Evolutionary conservation across 2,329 filamentous ascomycete genomes (phyloP).

Genomic region (Dactylellina haptotyla): DNA sequence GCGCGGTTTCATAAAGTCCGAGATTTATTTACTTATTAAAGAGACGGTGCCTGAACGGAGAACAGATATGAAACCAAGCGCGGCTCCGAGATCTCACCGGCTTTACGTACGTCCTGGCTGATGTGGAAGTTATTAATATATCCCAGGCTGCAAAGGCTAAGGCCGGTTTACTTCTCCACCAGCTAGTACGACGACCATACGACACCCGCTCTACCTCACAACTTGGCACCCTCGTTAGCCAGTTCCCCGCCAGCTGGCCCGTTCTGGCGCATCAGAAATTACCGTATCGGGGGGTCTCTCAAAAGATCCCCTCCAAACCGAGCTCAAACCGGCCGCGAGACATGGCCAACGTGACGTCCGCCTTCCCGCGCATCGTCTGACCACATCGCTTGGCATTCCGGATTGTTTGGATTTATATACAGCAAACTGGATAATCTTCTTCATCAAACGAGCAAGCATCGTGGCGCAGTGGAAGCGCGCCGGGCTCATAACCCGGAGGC

Average conservation of each 20-base stretch:
- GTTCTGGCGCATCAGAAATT: slow-evolving; percentile 28
- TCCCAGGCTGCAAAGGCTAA: slow-evolving; percentile 27
- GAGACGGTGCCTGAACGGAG: too few relatives aligned
- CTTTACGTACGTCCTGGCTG: slow-evolving; percentile 40
- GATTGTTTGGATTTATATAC: neutral
- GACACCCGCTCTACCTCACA: slow-evolving; percentile 44
- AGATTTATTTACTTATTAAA: too few relatives aligned
- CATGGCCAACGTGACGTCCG: slow-evolving; percentile 10
- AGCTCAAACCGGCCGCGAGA: slow-evolving; percentile 23
- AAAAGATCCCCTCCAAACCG: slow-evolving; percentile 1
- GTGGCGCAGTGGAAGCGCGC: slow-evolving; percentile 54
- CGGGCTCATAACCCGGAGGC: slow-evolving; percentile 54
- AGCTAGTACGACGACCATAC: slow-evolving; percentile 30
- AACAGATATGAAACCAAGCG: slow-evolving; percentile 8
- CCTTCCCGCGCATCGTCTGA: slow-evolving; percentile 6
- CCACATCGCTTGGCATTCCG: slow-evolving; percentile 17
- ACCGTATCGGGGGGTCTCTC: neutral
- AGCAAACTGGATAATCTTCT: neutral
- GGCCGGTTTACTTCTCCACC: slow-evolving; percentile 30
- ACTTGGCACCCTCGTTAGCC: slow-evolving; percentile 4
- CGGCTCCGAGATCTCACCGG: slow-evolving; percentile 24
- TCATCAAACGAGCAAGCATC: slow-evolving; percentile 40
- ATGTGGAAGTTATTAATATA: slow-evolving; percentile 52
- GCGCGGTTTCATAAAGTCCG: neutral
- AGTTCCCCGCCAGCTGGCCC: neutral